These are phyloP conservation scores for Pythium rishiriense DNA, from an alignment of 352 stramenopile genomes.

Conservation along the genomic window DNA sequence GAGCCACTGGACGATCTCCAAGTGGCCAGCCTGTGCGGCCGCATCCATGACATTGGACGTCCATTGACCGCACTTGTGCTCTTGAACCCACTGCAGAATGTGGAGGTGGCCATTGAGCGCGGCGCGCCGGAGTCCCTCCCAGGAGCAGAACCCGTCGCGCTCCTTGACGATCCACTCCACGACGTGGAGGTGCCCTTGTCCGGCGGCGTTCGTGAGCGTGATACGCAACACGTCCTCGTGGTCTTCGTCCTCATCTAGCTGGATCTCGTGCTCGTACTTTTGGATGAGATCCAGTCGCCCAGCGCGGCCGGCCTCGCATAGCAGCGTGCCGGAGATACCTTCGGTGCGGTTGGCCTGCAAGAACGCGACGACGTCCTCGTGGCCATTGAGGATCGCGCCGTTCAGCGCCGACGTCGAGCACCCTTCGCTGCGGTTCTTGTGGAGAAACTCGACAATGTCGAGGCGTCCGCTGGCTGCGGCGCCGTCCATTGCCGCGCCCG, in stretches of 20 bases:
- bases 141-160: constrained; percentile 29
- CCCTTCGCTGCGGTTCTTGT: constrained; percentile 28
- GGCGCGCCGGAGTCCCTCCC: constrained; percentile 27
- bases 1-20: constrained; percentile 33
- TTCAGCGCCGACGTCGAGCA: constrained; percentile 25
- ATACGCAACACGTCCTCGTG: constrained; percentile 27
- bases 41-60: constrained; percentile 31
- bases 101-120: constrained; percentile 27
- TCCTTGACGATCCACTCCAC: constrained; percentile 32
- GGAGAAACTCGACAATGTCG: constrained; percentile 29
- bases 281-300: constrained; percentile 30
- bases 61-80: constrained; percentile 25
- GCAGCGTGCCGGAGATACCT: constrained; percentile 28
- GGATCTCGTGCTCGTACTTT: constrained; percentile 26
- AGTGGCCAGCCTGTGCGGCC: constrained; percentile 23
- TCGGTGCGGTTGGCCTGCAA: constrained; percentile 22
- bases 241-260: constrained; percentile 24
- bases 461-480: constrained; percentile 23
- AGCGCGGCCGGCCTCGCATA: constrained; percentile 17
- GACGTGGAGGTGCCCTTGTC: constrained; percentile 28
- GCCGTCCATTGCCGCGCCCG: constrained; percentile 23
- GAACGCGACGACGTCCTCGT: constrained; percentile 27
- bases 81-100: constrained; percentile 31
- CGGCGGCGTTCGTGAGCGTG: constrained; percentile 23
- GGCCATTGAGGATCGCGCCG: constrained; percentile 25